Evolutionary conservation across 371 early-diverging fungal genomes (phyloP), one percentile per base, ranked within the genome.

Genomic region (Sporodiniella umbellata): DNA sequence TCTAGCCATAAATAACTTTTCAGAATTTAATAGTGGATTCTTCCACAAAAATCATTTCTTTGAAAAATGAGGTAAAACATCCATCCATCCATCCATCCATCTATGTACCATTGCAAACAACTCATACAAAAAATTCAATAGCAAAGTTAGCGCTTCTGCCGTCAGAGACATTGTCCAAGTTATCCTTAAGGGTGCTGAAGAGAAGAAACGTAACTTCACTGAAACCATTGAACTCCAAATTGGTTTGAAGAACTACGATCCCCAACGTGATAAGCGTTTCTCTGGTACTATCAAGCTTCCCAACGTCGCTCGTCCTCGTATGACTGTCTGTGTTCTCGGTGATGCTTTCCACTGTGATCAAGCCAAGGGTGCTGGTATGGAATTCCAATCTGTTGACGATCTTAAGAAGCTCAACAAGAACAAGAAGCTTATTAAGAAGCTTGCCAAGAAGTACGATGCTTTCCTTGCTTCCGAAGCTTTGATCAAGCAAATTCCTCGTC

Each of bases 351-450:
- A 95, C 81, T 89, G 89, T 69, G 94, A 94, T 70, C 86, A 90
- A 71, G 98, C 98, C 74, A 93, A 95, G 83, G 87, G 83, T 68
- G 84, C 88, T 61, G 87, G 86, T 46, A 84, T 98, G 80, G 96
- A 95, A 59, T 94, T 78, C 88, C 88, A 90, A 83, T 90, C 95
- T 46, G 95, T 95, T 68, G 96, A 98, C 40, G 97, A 98, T 84
- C 84, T 96, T 74, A 96, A 98, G 89, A 97, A 98, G 88, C 87
- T 96, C 65, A 69, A 96, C 92, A 96, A 97, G 91, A 95, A 95
- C 92, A 97, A 98, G 93, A 96, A 95, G 88, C 83, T 89, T 56
- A 93, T 96, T 86, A 98, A 98, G 93, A 97, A 96, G 87, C 87
- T 99, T 56, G 95, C 90, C 71, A 85, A 81, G 84, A 86, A 84